Percentiles rank a stretch among this genome's conserved stretches.
Evolutionary conservation across 1,284 basidiomycete genomes (phyloP).

Genomic region (Malassezia japonica): DNA sequence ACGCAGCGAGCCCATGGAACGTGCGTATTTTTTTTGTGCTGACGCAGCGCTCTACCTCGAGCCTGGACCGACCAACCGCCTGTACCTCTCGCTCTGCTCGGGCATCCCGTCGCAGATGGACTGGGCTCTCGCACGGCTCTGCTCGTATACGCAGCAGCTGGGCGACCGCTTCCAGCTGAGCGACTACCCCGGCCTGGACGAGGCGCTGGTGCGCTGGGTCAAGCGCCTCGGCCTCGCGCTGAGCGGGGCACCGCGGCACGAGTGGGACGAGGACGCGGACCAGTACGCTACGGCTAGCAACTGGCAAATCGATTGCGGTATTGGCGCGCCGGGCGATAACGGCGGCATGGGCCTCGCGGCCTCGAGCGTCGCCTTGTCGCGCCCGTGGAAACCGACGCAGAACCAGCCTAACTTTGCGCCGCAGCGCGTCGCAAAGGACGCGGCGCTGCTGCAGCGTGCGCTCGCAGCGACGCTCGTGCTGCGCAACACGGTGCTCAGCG

Average conservation of each 20-base stretch:
- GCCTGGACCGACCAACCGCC: conserved; percentile 35
- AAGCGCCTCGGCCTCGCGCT: conserved; percentile 27
- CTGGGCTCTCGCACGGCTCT: conserved; percentile 38
- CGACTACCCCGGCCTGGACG: conserved; percentile 31
- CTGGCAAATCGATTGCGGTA: conserved; percentile 21
- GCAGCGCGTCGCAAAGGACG: conserved; percentile 15
- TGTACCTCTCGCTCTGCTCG: conserved; percentile 36
- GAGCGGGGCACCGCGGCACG: conserved; percentile 18
- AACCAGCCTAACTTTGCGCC: conserved; percentile 1
- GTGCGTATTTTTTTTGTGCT: conserved; percentile 17
- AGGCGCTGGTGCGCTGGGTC: conserved; percentile 29
- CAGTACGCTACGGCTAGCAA: not conserved
- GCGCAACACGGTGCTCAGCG: conserved; percentile 25
- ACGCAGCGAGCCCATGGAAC: not conserved
- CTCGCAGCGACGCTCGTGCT: conserved; percentile 31
- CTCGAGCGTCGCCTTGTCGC: not conserved
- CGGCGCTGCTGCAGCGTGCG: conserved; percentile 30
- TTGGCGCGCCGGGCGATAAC: conserved; percentile 27
- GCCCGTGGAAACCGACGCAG: not conserved
- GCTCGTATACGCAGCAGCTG: conserved; percentile 18
- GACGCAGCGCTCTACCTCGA: conserved; percentile 26
- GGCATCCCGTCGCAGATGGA: conserved; percentile 41
- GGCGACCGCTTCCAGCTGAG: conserved; percentile 22
- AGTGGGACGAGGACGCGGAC: conserved; percentile 24
- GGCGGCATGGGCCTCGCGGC: not conserved